phyloP scores from a whole-genome alignment of 192 early-diverging fungal genomes.

The Oehlia diaphana region DNA sequence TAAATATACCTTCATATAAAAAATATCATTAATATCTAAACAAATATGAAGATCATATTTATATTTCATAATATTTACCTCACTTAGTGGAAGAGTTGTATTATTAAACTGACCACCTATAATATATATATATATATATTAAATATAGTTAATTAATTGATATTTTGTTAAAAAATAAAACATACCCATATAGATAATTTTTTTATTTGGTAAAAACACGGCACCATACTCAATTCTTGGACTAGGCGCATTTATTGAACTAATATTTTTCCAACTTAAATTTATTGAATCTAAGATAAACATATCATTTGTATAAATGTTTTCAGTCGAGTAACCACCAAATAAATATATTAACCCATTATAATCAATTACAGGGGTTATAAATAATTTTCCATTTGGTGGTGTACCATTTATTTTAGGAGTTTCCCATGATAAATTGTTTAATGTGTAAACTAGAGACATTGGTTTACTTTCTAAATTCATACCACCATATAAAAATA shows the following conservation, averaged over 20 bases:
- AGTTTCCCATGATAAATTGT: background rate
- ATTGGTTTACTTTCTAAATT: background rate
- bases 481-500: background rate
- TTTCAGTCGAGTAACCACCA: background rate
- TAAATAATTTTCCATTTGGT: background rate
- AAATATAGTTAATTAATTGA: too few relatives aligned
- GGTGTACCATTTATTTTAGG: background rate
- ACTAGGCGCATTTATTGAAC: background rate
- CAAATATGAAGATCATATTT: background rate
- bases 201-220: background rate
- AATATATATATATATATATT: too few relatives aligned
- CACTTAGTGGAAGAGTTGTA: background rate
- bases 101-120: too few relatives aligned
- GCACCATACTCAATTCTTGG: background rate
- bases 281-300: background rate
- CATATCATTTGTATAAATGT: background rate
- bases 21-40: too few relatives aligned
- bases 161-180: background rate
- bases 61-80: background rate
- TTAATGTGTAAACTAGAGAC: background rate
- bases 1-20: background rate
- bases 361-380: background rate
- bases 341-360: background rate
- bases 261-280: background rate
- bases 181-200: background rate